Base-by-base conservation (phyloP, 495 filamentous ascomycete species). In the Bacidia rubella region DNA sequence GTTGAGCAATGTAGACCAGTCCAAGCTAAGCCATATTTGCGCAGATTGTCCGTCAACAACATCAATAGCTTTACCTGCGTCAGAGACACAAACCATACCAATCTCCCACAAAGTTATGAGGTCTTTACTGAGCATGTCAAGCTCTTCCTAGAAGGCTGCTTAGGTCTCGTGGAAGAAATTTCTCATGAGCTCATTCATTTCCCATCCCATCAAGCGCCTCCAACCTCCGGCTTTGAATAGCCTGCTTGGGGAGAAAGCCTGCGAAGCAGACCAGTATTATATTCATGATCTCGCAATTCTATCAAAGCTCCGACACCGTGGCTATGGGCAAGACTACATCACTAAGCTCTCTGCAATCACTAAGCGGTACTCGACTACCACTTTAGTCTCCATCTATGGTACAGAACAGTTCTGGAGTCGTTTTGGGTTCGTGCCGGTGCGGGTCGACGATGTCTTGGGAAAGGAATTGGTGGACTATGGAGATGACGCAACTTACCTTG, bases 221-320 rank as follows among this genome's bases (percentile, higher is more conserved):
- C 53, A 62, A 44, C 67, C 63, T 5, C 67, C 66, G 0, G 60
- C 60, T 2, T 57, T 70, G n/a, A 48, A 67, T 52, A 57, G 42
- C 20, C 24, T 65, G 24, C 58, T 70, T 1, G 63, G 55, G 1
- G 55, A 48, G 48, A 64, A 64, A 3, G 35, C 60, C 2, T 22
- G 17, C 0, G 61, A 62, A 32, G 63, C 60, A 17, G 58, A 68
- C 39, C 61, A 65, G 60, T 68, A 63, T 39, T 70, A 70, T 51
- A 63, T 70, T 39, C 67, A 70, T 52, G 67, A 68, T 55, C 40
- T 70, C 19, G 66, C 62, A 32, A 53, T 70, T 10, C 35, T 64
- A 19, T 60, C 60, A 0, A 35, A 38, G n/a, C 47, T 57, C 3
- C 60, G 66, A 35, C 63, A 64, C 7, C 41, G 40, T 1, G 62